Conservation (phyloP, 495 filamentous ascomycete genomes). For the Aspergillus baeticus region DNA sequence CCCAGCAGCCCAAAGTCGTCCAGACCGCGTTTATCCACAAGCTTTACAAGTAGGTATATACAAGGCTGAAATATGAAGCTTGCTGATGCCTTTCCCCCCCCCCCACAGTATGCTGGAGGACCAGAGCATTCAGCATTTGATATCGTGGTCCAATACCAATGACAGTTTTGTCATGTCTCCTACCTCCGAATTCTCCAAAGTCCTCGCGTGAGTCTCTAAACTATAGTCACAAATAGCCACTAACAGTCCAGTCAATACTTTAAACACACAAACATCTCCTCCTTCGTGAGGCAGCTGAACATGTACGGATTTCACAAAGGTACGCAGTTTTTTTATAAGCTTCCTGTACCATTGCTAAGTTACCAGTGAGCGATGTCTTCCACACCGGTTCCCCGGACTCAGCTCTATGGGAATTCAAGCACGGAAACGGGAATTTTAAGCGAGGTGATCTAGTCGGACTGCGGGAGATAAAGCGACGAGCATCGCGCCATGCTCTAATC, state of each 20-base stretch:
- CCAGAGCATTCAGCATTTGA: conserved; percentile 85
- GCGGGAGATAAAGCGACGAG: conserved; percentile 92
- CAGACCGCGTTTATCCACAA: conserved; percentile 99
- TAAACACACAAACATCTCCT: conserved; percentile 98
- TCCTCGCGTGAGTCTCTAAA: conserved; percentile 75
- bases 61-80: no score
- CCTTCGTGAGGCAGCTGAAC: conserved; percentile 95
- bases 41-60: conserved; percentile 99
- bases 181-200: conserved; percentile 96
- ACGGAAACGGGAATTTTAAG: conserved; percentile 97
- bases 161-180: conserved; percentile 99
- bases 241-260: conserved; percentile 76
- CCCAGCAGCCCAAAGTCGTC: conserved; percentile 95
- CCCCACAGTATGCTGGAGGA: conserved; percentile 89
- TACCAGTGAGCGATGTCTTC: conserved; percentile 93
- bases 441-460: conserved; percentile 88
- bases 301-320: conserved; percentile 99
- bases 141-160: conserved; percentile 89
- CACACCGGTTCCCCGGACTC: conserved; percentile 95
- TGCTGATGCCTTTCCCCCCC: conserved; percentile 22
- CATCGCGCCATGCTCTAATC: conserved; percentile 93
- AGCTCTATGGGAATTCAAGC: conserved; percentile 98
- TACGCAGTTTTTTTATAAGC: conserved; percentile 34
- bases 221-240: conserved; percentile 17
- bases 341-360: conserved; percentile 13